Evolutionary conservation across 805 yeast species (phyloP), one percentile per base, ranked within the genome.

Genomic region (Ogataea paraovalis): DNA sequence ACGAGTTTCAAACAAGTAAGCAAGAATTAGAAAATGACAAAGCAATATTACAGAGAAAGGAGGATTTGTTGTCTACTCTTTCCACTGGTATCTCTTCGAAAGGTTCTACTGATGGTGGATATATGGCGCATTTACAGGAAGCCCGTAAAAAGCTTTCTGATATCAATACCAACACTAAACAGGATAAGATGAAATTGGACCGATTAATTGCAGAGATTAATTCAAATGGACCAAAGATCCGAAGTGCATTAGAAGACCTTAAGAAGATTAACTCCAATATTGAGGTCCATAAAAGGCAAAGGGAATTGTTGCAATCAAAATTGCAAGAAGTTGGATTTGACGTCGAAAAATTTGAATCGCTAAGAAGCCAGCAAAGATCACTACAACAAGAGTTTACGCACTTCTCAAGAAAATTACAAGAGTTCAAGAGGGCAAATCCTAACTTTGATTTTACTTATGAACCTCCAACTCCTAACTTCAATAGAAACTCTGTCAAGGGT

Each of bases 61-160:
- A 87, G 57, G 97, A 91, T 51, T 72, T 91, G 10, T 67, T 88
- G 9, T 85, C 94, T 0, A 83, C 95, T 0, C 71, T 91, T 37
- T 82, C 90, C 0, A 88, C 96, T 0, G 97, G 97, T 57, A 82
- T 91, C n/a, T 86, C 96, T 0, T 79, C 95, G 0, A 82, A 79
- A 49, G 96, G 95, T 46, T 75, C 82, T 0, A 70, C 83, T 0
- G 85, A 83, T 57, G 83, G 86, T 30, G 97, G 97, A 8, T 91
- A 87, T 64, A 69, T 75, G 51, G 75, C 83, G 2, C 96, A 89
- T 57, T 66, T 90, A 38, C 78, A 79, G 48, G 81, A 79, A 41
- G 81, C 80, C 8, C 84, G 83, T 55, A 75, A 75, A 21, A 73
- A 70, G 36, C 62, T 83, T 6, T 76, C 82, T 41, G 75, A 77